Evolutionary conservation across 2,329 filamentous ascomycete genomes (phyloP).

Genomic region (Beauveria pseudobassiana): DNA sequence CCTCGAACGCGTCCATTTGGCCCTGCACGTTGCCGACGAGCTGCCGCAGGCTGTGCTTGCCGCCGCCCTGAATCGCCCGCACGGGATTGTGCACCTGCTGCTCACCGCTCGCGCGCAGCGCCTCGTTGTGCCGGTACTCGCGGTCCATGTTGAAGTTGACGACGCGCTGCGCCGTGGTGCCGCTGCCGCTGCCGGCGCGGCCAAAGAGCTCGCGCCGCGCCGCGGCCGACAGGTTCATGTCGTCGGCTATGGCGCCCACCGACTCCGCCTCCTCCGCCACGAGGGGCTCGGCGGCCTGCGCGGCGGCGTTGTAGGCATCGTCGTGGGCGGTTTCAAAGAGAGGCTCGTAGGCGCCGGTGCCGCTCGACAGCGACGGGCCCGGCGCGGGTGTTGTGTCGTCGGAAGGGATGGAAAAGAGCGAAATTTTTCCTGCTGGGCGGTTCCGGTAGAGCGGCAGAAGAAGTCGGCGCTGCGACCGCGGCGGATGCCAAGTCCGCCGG

Average conservation of each 20-base stretch:
- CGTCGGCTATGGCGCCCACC: slow-evolving; percentile 63
- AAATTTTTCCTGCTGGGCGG: slow-evolving; percentile 43
- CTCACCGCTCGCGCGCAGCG: slow-evolving; percentile 61
- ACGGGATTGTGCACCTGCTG: slow-evolving; percentile 73
- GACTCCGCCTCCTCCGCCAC: slow-evolving; percentile 25
- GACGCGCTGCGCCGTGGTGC: slow-evolving; percentile 45
- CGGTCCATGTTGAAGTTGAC: slow-evolving; percentile 83
- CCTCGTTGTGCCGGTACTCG: slow-evolving; percentile 83
- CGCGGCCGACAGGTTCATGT: slow-evolving; percentile 70
- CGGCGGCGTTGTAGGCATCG: slow-evolving; percentile 21
- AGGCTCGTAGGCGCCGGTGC: slow-evolving; percentile 39
- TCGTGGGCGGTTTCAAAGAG: slow-evolving; percentile 37
- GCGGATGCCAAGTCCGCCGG: neutral
- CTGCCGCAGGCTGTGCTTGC: slow-evolving; percentile 81
- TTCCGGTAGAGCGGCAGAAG: slow-evolving; percentile 18
- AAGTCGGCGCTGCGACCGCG: neutral
- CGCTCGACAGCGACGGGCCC: slow-evolving; percentile 13
- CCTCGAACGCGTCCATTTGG: slow-evolving; percentile 82
- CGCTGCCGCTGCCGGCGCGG: slow-evolving; percentile 34
- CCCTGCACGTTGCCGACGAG: slow-evolving; percentile 75
- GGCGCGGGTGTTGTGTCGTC: slow-evolving; percentile 23
- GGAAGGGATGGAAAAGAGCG: slow-evolving; percentile 59
- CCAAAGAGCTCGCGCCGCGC: slow-evolving; percentile 82
- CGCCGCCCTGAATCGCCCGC: slow-evolving; percentile 65
- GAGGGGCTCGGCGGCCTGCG: slow-evolving; percentile 17